These are phyloP conservation scores for Fusarium sp. DNA, from an alignment of 2,329 filamentous ascomycete genomes.

Conservation along the genomic window DNA sequence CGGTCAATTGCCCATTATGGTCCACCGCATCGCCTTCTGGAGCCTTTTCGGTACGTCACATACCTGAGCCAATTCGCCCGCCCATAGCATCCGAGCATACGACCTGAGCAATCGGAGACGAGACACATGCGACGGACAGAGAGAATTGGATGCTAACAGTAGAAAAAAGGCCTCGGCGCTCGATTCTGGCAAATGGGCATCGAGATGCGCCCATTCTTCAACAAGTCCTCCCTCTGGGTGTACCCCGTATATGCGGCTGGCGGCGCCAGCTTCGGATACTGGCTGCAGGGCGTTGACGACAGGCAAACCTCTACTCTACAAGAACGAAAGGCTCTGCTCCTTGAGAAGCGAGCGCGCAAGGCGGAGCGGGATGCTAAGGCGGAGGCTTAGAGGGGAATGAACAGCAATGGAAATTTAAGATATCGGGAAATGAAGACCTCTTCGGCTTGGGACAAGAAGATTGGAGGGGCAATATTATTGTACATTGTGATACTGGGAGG, in stretches of 20 bases:
- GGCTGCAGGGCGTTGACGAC: slow-evolving; percentile 90
- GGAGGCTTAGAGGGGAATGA: slow-evolving; percentile 36
- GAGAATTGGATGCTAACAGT: slow-evolving; percentile 17
- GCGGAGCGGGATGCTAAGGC: slow-evolving; percentile 49
- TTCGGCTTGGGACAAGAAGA: slow-evolving; percentile 5
- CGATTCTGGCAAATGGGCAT: slow-evolving; percentile 98
- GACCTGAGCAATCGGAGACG: not conserved
- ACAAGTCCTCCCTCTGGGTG: slow-evolving; percentile 83
- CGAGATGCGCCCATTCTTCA: slow-evolving; percentile 96
- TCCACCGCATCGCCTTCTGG: slow-evolving; percentile 80
- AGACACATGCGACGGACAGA: not conserved
- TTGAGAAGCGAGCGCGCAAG: slow-evolving; percentile 88
- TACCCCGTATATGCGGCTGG: slow-evolving; percentile 90
- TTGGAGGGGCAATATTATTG: slow-evolving; percentile 23
- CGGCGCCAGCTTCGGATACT: slow-evolving; percentile 95
- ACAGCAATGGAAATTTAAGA: slow-evolving; percentile 10
- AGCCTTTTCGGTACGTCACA: slow-evolving; percentile 79
- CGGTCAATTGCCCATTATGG: slow-evolving; percentile 58
- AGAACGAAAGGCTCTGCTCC: slow-evolving; percentile 79
- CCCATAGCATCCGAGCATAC: not conserved
- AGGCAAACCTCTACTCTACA: slow-evolving; percentile 79
- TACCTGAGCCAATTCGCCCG: slow-evolving; percentile 26
- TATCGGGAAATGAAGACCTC: slow-evolving; percentile 12
- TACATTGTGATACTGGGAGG: slow-evolving; percentile 40
- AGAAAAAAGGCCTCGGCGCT: slow-evolving; percentile 78